Percentiles rank a stretch among this genome's conserved stretches.
Evolutionary conservation across 2,329 filamentous ascomycete species (phyloP).

Genomic region (Diaporthe longicolla): DNA sequence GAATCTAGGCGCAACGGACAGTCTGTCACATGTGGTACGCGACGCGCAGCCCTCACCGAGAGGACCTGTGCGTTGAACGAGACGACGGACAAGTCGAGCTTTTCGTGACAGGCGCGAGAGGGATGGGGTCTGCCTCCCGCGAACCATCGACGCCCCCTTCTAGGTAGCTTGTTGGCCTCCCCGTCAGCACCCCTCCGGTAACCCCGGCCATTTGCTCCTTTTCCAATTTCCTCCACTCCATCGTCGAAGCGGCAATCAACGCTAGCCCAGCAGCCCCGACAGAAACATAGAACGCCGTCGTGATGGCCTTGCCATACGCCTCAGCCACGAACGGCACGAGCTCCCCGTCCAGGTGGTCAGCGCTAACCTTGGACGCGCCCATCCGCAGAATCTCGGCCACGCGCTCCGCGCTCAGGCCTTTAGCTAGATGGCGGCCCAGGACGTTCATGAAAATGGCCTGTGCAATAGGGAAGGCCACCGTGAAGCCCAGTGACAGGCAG

Average conservation of each 20-base stretch:
- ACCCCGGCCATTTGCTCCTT: neutral
- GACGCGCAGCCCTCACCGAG: neutral
- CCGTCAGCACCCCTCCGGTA: neutral
- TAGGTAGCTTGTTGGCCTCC: neutral
- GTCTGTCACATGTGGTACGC: too few species aligned
- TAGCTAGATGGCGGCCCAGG: neutral
- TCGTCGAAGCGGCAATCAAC: neutral
- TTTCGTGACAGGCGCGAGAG: neutral
- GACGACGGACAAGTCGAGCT: neutral
- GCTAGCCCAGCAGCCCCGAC: constrained; percentile 4
- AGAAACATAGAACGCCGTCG: neutral
- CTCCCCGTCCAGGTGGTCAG: neutral
- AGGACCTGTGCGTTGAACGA: neutral
- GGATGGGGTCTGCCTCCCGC: neutral
- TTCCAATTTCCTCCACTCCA: constrained; percentile 14
- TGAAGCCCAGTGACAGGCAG: neutral
- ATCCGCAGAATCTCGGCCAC: neutral
- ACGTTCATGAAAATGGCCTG: constrained; percentile 25
- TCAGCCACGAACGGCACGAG: neutral
- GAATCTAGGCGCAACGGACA: too few species aligned
- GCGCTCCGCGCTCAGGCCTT: neutral
- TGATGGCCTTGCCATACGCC: neutral
- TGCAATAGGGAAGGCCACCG: neutral
- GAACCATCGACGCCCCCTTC: neutral
- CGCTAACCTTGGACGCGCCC: neutral